Conservation (phyloP, 805 yeast species). For the Blastobotrys attinorum region DNA sequence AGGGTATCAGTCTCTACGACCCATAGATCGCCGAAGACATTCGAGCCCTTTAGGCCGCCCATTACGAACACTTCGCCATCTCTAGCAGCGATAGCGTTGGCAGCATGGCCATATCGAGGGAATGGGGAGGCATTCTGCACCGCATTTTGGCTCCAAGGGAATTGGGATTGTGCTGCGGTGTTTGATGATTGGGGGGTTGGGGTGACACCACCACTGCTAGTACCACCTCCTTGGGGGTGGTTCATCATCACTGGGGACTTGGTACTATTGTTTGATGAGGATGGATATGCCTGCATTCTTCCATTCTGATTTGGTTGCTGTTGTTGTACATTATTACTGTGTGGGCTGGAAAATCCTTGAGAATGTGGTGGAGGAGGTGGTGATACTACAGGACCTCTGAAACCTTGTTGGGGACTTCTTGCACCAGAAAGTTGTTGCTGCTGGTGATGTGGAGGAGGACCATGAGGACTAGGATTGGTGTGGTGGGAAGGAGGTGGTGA, state of each 20-base stretch:
- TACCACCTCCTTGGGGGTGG: background rate
- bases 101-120: conserved; percentile 90
- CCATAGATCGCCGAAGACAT: conserved; percentile 96
- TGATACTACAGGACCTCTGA: background rate
- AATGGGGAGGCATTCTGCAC: conserved; percentile 58
- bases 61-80: conserved; percentile 77
- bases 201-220: background rate
- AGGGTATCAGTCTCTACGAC: conserved; percentile 49
- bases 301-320: conserved; percentile 4
- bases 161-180: conserved; percentile 8
- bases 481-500: background rate
- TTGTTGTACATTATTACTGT: conserved; percentile 2
- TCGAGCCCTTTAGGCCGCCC: conserved; percentile 92
- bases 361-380: background rate
- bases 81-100: conserved; percentile 67
- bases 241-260: background rate
- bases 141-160: conserved; percentile 30
- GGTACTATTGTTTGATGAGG: too few species aligned
- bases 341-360: background rate
- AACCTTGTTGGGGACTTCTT: background rate
- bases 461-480: conserved; percentile 2
- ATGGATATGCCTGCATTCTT: background rate
- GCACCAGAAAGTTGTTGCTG: conserved; percentile 5
- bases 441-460: conserved; percentile 5
- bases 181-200: background rate